Evolutionary conservation across 306 rosid genomes (phyloP).

Genomic region (Chamaecrista fasciculata): DNA sequence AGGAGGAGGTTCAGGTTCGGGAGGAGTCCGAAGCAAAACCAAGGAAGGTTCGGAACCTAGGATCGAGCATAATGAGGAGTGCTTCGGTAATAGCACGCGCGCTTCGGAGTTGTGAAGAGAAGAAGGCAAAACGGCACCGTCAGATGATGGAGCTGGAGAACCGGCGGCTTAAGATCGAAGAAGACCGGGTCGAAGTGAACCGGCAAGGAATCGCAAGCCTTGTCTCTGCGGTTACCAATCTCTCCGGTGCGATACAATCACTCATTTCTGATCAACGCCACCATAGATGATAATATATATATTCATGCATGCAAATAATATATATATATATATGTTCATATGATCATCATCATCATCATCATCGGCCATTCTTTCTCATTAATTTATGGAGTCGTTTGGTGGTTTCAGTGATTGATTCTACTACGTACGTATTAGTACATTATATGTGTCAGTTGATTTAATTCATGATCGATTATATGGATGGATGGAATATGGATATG

Average conservation of each 20-base stretch:
- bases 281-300: slow-evolving; percentile 29
- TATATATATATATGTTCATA: too few relatives aligned
- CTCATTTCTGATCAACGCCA: slow-evolving; percentile 46
- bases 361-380: slow-evolving; percentile 32
- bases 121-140: slow-evolving; percentile 56
- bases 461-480: too few relatives aligned
- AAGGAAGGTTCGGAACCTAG: slow-evolving; percentile 47
- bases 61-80: slow-evolving; percentile 54
- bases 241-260: slow-evolving; percentile 61
- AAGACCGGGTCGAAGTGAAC: slow-evolving; percentile 42
- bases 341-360: too few relatives aligned
- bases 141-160: slow-evolving; percentile 45
- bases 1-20: too few relatives aligned
- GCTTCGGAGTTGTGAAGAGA: slow-evolving; percentile 44
- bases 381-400: too few relatives aligned
- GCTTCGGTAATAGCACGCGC: slow-evolving; percentile 50
- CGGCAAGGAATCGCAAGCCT: slow-evolving; percentile 53
- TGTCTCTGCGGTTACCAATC: slow-evolving; percentile 51
- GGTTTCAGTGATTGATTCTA: too few relatives aligned
- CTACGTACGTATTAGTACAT: too few relatives aligned
- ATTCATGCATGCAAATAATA: neutral
- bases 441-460: too few relatives aligned
- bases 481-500: too few relatives aligned
- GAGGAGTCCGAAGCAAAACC: slow-evolving; percentile 39
- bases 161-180: slow-evolving; percentile 51